Evolutionary conservation across 805 yeast species (phyloP).

Genomic region (Myxozyma neotropica): DNA sequence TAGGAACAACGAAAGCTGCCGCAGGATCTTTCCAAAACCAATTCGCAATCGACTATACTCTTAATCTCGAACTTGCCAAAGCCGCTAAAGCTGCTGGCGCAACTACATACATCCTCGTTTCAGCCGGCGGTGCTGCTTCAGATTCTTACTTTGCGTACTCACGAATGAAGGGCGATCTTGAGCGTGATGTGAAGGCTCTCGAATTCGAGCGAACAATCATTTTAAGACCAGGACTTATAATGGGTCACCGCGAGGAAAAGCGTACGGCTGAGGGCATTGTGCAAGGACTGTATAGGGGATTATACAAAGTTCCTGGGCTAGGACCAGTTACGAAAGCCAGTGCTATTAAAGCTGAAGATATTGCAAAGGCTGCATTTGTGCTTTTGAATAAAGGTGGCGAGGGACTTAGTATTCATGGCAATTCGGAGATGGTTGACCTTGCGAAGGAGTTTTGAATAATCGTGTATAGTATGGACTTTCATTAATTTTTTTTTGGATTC

Average conservation of each 20-base stretch:
- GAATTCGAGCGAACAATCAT: conserved; percentile 73
- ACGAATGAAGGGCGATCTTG: conserved; percentile 74
- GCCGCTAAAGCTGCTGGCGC: conserved; percentile 73
- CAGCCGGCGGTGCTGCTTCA: conserved; percentile 64
- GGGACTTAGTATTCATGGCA: conserved; percentile 35
- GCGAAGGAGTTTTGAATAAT: conserved; percentile 17
- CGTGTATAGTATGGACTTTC: neutral
- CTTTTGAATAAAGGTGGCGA: conserved; percentile 44
- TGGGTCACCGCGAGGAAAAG: conserved; percentile 40
- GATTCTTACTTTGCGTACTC: conserved; percentile 62
- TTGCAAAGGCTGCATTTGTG: conserved; percentile 59
- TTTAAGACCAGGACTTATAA: conserved; percentile 70
- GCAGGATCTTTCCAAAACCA: conserved; percentile 78
- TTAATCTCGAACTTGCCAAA: conserved; percentile 67
- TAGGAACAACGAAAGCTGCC: conserved; percentile 69
- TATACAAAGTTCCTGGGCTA: conserved; percentile 17
- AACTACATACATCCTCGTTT: conserved; percentile 66
- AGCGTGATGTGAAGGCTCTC: conserved; percentile 62
- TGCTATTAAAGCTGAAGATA: conserved; percentile 67
- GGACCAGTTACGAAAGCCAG: neutral
- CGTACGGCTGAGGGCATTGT: conserved; percentile 32
- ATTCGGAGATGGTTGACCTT: conserved; percentile 29
- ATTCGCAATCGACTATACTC: conserved; percentile 70
- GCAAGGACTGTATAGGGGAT: conserved; percentile 9
- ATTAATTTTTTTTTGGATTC: too few relatives aligned